Base-by-base conservation (phyloP, 768 basidiomycete species). In the Daedaleopsis sinensis region DNA sequence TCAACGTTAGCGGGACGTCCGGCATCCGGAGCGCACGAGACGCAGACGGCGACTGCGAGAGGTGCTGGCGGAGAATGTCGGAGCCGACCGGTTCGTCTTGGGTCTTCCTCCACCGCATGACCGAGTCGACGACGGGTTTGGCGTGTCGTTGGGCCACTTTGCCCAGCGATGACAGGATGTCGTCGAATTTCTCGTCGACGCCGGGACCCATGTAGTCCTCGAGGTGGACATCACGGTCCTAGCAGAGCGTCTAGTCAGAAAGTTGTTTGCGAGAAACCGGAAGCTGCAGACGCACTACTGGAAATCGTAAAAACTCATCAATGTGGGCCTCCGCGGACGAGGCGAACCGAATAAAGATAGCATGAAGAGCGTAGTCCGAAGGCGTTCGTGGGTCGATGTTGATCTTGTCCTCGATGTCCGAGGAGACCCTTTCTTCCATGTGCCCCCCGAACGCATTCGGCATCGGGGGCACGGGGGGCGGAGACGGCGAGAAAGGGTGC, bases 341-440 rank as follows among this genome's bases (percentile, higher is more conserved):
- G 10, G 90, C 91, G 67, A 96, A 96, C 3, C 90, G 87, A 44
- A 93, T 91, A 71, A 96, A 94, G 7, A 96, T 83, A 0, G 93
- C 91, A 69, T 93, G 91, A 13, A 96, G 76, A 1, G 94, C 94
- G 67, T 90, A 95, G 67, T 96, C 94, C 0, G 89, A 87, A 1
- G 94, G 93, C 12, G 90, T 93, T 70, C 86, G 90, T 0, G 90
- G 89, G 52, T 90, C 88, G 68, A 84, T 81, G 21, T 82, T 76
- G 50, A 88, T 80, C 68, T 86, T 85, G 66, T 90, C 89, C 13
- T 90, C 90, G 47, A 86, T 84, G 32, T 85, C 81, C 15, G 87
- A 85, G 3, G 78, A 67, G 18, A 72, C 68, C 1, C 78, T 21
- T 32, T 75, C 76, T 57, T 83, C 83, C 32, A 81, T 68, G 21